Evolutionary conservation across 768 basidiomycete genomes (phyloP), one percentile per base, ranked within the genome.

Genomic region (Leccinum imitatum): DNA sequence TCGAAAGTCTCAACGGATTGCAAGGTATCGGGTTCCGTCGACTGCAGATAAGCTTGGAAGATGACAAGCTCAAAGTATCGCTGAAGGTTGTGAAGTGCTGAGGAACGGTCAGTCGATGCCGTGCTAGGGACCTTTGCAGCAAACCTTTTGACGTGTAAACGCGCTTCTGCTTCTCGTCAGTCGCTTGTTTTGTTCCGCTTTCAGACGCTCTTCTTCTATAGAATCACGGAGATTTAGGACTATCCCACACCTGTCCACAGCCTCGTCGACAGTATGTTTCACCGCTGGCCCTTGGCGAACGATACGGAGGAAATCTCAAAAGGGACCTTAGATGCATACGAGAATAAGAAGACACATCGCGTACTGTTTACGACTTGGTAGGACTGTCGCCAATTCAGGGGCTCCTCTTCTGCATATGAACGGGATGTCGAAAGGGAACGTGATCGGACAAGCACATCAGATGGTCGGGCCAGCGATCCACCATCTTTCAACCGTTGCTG

Each of bases 291-390:
- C 95, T 70, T 88, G 89, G 50, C 94, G 84, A 53, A 96, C 83
- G 15, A 98, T 92, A 39, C 94, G 85, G 30, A 96, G 79, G 8
- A 93, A 78, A 75, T 90, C 92, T 93, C 59, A 5, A 61, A n/a
- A 55, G 17, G 47, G 46, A 55, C 11, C 30, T 62, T 54, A 67
- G 56, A 50, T 57, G n/a, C 27, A 13, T 13, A 31, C 11, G 14
- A 8, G 23, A 37, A 54, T 23, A 2, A 10, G 44, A 59, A 25
- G 50, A 31, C 25, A 53, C 47, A 39, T 19, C 17, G n/a, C 86
- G 59, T 72, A 92, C 94, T 96, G 69, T 97, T 95, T 73, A 98
- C 93, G 39, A 93, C 81, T 68, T 90, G 86, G 71, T 93, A 95
- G 0, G 91, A 93, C 59, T 85, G 85, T 14, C 86, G 79, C 58